Evolutionary conservation across 140 eudicot species (phyloP).

Genomic region (Ambrosia hybrid): DNA sequence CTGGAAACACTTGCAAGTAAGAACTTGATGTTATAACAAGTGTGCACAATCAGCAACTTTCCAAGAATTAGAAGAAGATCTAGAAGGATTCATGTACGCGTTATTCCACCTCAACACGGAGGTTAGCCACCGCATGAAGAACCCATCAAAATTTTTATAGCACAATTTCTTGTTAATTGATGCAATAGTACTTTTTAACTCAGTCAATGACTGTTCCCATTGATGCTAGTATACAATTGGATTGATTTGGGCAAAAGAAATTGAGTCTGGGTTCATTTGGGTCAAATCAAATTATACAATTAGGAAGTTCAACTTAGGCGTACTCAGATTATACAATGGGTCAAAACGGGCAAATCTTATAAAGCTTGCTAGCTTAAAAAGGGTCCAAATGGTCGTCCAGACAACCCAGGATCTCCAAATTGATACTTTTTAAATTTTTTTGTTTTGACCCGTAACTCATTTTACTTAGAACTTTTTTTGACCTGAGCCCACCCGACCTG

Average conservation of each 20-base stretch:
- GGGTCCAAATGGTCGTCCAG: neutral
- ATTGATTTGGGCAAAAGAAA: too few species aligned
- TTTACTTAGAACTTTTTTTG: neutral
- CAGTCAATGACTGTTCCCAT: too few species aligned
- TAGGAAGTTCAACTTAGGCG: too few species aligned
- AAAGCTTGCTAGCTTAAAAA: too few species aligned
- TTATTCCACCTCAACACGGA: constrained; percentile 21
- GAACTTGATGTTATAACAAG: constrained; percentile 13
- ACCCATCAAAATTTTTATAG: constrained; percentile 27
- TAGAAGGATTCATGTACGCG: constrained; percentile 38
- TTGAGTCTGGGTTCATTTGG: too few species aligned
- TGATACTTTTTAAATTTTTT: neutral
- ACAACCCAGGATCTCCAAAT: neutral
- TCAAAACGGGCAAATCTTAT: neutral
- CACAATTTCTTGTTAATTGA: neutral
- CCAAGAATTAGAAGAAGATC: constrained; percentile 16
- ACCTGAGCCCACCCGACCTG: too few species aligned
- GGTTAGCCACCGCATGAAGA: constrained; percentile 26
- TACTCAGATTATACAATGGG: neutral
- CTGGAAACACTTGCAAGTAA: constrained; percentile 22
- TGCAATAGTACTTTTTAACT: neutral
- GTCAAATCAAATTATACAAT: too few species aligned
- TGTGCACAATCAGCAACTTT: constrained; percentile 29
- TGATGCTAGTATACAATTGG: too few species aligned
- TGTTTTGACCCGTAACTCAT: neutral